A percentile compares a stretch with the other conserved stretches of the same genome.
These are phyloP conservation scores for Halophytophthora batemanensis DNA, from an alignment of 352 stramenopile genomes.

Conservation along the genomic window DNA sequence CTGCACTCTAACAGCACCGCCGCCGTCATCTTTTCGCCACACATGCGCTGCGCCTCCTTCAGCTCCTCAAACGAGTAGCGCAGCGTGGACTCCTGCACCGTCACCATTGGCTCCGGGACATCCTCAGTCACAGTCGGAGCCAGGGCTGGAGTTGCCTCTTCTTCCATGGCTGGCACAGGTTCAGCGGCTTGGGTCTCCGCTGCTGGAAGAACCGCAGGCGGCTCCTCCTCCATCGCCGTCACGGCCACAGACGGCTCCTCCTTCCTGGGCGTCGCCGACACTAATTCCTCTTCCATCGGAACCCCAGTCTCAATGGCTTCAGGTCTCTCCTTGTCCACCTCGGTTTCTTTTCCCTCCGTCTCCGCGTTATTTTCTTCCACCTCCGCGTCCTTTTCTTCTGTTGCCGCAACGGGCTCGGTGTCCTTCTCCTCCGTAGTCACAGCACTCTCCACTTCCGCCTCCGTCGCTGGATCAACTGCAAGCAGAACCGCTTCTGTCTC, in stretches of 20 bases:
- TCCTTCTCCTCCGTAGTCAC: too few relatives aligned
- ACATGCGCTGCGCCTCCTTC: conserved; percentile 70
- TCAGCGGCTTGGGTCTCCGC: too few relatives aligned
- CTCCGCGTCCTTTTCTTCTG: background rate
- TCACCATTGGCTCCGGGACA: background rate
- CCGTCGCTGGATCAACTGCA: too few relatives aligned
- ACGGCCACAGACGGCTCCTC: background rate
- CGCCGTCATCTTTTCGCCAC: conserved; percentile 48
- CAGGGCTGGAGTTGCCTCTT: too few relatives aligned
- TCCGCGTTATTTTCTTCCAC: background rate
- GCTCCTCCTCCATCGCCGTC: background rate
- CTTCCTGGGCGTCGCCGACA: too few relatives aligned
- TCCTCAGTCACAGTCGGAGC: background rate
- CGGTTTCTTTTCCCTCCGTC: background rate
- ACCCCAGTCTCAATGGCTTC: conserved; percentile 1
- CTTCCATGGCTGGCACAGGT: too few relatives aligned
- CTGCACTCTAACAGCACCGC: conserved; percentile 50
- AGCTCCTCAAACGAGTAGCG: conserved; percentile 78
- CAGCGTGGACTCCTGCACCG: conserved; percentile 10
- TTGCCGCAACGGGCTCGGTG: too few relatives aligned
- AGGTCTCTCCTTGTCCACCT: background rate
- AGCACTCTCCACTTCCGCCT: too few relatives aligned
- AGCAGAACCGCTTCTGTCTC: too few relatives aligned
- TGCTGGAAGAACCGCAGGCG: too few relatives aligned
- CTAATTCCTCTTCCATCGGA: conserved; percentile 1